Conservation (phyloP, 352 stramenopile species). For the Globisporangium polare region DNA sequence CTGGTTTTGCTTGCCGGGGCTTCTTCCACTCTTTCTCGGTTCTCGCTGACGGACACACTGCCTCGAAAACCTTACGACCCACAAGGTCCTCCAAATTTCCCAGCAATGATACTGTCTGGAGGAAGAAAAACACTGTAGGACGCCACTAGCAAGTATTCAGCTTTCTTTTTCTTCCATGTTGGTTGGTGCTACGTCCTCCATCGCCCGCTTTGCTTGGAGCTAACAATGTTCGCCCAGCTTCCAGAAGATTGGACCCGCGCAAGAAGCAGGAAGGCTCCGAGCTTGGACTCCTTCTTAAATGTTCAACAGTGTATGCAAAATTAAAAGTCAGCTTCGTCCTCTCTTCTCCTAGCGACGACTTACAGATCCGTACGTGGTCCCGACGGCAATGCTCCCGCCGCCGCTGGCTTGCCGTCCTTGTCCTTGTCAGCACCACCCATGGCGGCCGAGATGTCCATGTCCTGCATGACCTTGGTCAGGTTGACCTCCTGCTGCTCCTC, state of each 20-base stretch:
- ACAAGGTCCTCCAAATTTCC: neutral
- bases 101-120: neutral
- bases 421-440: slow-evolving; percentile 34
- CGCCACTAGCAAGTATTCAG: too few relatives aligned
- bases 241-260: too few relatives aligned
- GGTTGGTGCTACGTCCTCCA: too few relatives aligned
- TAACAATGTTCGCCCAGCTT: too few relatives aligned
- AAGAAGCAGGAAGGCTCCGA: too few relatives aligned
- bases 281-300: neutral
- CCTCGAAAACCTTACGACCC: neutral
- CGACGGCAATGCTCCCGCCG: slow-evolving; percentile 10
- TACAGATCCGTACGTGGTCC: slow-evolving; percentile 67
- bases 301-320: neutral
- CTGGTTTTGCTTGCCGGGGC: too few relatives aligned
- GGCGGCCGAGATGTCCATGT: slow-evolving; percentile 71
- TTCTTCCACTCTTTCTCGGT: neutral
- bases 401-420: slow-evolving; percentile 7
- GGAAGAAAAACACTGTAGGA: neutral
- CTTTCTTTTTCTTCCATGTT: too few relatives aligned
- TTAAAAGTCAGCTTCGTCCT: neutral
- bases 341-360: neutral
- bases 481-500: slow-evolving; percentile 43
- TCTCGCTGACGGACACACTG: neutral
- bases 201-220: too few relatives aligned
- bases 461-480: slow-evolving; percentile 71